Percentiles rank a stretch among this genome's conserved stretches.
phyloP scores from a whole-genome alignment of 352 stramenopile genomes.

The Phytopythium delawarense region DNA sequence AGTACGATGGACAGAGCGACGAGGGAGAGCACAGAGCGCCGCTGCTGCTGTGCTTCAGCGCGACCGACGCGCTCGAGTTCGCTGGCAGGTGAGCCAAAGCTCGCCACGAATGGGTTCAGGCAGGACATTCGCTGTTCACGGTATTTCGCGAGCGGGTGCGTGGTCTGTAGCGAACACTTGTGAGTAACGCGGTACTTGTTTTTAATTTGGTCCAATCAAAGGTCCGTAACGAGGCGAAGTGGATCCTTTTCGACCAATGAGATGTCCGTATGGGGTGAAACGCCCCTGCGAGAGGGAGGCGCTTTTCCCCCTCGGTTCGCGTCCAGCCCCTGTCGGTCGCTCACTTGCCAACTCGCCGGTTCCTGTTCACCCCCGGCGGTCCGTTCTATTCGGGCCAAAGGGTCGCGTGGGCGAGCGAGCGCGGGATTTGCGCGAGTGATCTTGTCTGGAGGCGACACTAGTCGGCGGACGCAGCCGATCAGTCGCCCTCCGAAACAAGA shows the following conservation, averaged over 20 bases:
- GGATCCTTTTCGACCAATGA: slow-evolving; percentile 26
- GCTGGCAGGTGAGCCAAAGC: slow-evolving; percentile 9
- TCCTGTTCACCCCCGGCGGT: slow-evolving; percentile 33
- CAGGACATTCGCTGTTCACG: neutral
- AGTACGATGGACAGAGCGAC: neutral
- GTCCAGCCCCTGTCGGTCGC: slow-evolving; percentile 5
- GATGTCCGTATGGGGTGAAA: neutral
- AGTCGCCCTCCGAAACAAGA: neutral
- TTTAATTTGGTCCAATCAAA: neutral
- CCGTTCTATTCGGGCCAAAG: slow-evolving; percentile 3
- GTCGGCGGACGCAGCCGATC: neutral
- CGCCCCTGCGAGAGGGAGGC: slow-evolving; percentile 6
- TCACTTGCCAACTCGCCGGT: slow-evolving; percentile 74
- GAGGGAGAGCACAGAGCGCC: slow-evolving; percentile 9
- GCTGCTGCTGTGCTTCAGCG: slow-evolving; percentile 13
- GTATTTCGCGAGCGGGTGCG: neutral
- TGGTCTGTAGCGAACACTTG: neutral
- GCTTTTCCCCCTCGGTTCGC: slow-evolving; percentile 14
- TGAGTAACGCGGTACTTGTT: neutral
- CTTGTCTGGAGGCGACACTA: neutral
- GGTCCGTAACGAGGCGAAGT: neutral
- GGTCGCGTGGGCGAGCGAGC: neutral
- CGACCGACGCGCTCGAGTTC: slow-evolving; percentile 21
- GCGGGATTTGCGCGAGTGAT: neutral
- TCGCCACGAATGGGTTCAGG: neutral